phyloP scores from a whole-genome alignment of 2,329 filamentous ascomycete species.

The Neodidymelliopsis sp. region DNA sequence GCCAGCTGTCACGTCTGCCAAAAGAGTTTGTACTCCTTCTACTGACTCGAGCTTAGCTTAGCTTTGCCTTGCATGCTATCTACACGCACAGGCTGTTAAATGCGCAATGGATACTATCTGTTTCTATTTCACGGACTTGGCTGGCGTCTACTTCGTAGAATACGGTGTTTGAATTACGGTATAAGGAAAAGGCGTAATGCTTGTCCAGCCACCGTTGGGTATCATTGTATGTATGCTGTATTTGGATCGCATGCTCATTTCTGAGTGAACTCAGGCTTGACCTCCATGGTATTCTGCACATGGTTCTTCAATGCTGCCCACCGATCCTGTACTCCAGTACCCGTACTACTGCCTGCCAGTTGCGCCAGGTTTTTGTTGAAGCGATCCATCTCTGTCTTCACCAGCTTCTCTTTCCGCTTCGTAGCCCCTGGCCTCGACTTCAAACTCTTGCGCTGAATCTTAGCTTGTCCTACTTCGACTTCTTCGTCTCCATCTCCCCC shows the following conservation, averaged over 20 bases:
- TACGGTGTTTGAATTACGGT: no score
- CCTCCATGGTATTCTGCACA: constrained; percentile 88
- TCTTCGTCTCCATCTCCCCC: constrained; percentile 40
- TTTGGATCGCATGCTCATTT: constrained; percentile 8
- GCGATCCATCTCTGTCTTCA: constrained; percentile 80
- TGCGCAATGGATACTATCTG: no score
- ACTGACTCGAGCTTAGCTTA: no score
- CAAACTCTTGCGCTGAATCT: constrained; percentile 76
- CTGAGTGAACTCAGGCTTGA: constrained; percentile 75
- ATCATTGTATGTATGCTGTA: not conserved
- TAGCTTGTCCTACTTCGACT: constrained; percentile 59
- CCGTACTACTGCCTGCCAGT: constrained; percentile 57
- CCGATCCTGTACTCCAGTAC: constrained; percentile 48
- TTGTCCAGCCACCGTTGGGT: not conserved
- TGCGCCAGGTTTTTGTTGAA: constrained; percentile 85
- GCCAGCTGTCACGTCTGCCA: no score
- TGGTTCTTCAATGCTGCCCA: constrained; percentile 86
- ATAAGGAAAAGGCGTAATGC: not conserved
- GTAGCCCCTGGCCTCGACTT: constrained; percentile 72
- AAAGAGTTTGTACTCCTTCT: no score
- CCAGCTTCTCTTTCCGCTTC: constrained; percentile 82
- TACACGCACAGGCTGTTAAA: no score
- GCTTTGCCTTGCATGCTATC: no score
- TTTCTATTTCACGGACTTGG: no score
- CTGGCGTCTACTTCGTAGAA: no score